These are phyloP conservation scores for Cercospora citrullina DNA, from an alignment of 2,329 filamentous ascomycete genomes.

Conservation along the genomic window DNA sequence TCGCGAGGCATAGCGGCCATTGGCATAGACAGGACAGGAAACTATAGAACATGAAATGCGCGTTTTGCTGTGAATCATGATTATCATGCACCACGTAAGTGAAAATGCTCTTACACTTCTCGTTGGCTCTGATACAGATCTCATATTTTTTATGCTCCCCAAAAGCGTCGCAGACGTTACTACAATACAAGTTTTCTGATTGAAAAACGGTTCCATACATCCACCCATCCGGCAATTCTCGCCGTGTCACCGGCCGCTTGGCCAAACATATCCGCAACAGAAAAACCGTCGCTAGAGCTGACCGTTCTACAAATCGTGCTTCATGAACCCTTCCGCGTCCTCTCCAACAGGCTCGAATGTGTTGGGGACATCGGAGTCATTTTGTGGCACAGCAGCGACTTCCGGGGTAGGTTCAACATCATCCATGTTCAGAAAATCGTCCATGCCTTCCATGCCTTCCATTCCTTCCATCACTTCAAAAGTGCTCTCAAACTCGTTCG, in stretches of 20 bases:
- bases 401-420: constrained; percentile 10
- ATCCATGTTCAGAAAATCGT: constrained; percentile 16
- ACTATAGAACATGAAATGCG: background rate
- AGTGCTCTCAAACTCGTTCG: constrained; percentile 12
- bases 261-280: background rate
- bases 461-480: constrained; percentile 13
- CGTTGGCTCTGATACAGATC: background rate
- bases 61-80: background rate
- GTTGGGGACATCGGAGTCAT: constrained; percentile 5
- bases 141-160: background rate
- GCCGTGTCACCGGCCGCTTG: background rate
- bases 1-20: background rate
- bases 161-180: constrained; percentile 1
- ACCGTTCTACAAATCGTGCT: constrained; percentile 32
- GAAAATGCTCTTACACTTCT: background rate
- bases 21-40: background rate
- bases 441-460: constrained; percentile 16
- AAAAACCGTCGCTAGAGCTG: background rate
- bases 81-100: background rate
- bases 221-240: background rate
- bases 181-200: constrained; percentile 9
- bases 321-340: constrained; percentile 34
- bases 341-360: constrained; percentile 27
- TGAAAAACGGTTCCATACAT: background rate
- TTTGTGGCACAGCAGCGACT: constrained; percentile 9